These are phyloP conservation scores for Xanthoparmelia taractica DNA, from an alignment of 495 filamentous ascomycete species.

Conservation along the genomic window DNA sequence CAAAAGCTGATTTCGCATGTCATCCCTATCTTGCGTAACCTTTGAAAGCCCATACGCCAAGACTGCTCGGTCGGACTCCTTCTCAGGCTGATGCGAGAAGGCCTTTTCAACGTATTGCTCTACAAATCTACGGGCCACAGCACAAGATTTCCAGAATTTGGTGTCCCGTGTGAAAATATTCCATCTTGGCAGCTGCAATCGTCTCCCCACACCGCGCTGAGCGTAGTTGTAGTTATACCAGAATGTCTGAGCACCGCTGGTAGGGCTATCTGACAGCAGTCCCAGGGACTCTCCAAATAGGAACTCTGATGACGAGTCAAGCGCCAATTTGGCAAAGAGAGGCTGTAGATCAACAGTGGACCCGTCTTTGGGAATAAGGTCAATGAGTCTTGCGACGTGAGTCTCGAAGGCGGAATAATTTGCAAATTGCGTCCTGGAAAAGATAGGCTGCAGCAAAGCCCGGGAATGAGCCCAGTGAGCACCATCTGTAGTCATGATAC, in stretches of 20 bases:
- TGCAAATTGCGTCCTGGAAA: not conserved
- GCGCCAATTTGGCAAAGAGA: constrained; percentile 50
- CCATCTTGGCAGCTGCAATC: constrained; percentile 21
- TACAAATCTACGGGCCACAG: not conserved
- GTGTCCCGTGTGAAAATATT: constrained; percentile 8
- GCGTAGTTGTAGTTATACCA: constrained; percentile 37
- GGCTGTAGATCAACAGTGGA: constrained; percentile 51
- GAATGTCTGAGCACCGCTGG: constrained; percentile 28
- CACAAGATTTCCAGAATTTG: not conserved
- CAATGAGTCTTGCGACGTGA: constrained; percentile 46
- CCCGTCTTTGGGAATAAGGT: constrained; percentile 36
- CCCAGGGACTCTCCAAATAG: constrained; percentile 50
- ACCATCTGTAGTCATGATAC: constrained; percentile 16
- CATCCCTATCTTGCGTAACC: not conserved
- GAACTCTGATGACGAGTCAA: constrained; percentile 61
- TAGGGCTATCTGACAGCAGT: constrained; percentile 29
- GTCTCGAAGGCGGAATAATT: not conserved
- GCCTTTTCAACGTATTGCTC: not conserved
- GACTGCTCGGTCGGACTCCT: not conserved
- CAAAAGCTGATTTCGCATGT: constrained; percentile 5
- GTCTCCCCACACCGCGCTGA: constrained; percentile 34
- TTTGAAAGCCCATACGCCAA: not conserved
- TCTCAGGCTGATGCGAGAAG: not conserved
- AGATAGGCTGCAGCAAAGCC: constrained; percentile 5
- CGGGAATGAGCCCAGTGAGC: constrained; percentile 8